Evolutionary conservation across 176 grass and related monocot species (phyloP).

Genomic region (Tillandsia fasciculata): DNA sequence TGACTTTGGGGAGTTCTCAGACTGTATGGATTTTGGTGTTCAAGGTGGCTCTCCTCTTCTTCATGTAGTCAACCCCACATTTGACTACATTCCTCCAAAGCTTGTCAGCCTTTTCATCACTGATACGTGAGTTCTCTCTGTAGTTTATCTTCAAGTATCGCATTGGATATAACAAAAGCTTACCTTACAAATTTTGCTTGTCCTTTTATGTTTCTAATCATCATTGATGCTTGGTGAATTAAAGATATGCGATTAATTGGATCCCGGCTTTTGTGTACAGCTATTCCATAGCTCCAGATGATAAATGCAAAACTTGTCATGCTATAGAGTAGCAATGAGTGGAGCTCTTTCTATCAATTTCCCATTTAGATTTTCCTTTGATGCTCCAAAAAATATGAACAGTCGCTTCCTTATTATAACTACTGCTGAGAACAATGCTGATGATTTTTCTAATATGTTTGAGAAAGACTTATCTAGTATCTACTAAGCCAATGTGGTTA

Average conservation of each 20-base stretch:
- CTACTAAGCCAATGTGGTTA: not conserved
- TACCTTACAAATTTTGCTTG: not conserved
- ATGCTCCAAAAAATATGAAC: too few species aligned
- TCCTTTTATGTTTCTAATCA: too few species aligned
- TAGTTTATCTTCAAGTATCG: not conserved
- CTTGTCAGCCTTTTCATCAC: conserved; percentile 95
- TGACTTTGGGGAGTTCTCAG: conserved; percentile 88
- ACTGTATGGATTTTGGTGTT: conserved; percentile 80
- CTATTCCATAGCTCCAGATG: not conserved
- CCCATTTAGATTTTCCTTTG: too few species aligned
- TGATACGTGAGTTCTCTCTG: conserved; percentile 55
- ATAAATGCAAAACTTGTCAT: not conserved
- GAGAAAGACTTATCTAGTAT: not conserved
- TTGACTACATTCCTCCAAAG: conserved; percentile 90
- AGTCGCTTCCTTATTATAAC: too few species aligned
- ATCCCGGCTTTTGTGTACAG: too few species aligned
- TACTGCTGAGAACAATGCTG: too few species aligned
- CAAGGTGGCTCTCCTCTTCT: conserved; percentile 57
- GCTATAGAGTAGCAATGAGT: not conserved
- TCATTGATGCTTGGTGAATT: too few species aligned
- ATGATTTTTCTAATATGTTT: not conserved
- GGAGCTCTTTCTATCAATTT: too few species aligned
- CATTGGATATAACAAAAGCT: not conserved
- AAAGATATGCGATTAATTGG: too few species aligned
- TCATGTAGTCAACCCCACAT: conserved; percentile 86